phyloP scores from a whole-genome alignment of 768 basidiomycete species.

The Phylloporus arenicola region DNA sequence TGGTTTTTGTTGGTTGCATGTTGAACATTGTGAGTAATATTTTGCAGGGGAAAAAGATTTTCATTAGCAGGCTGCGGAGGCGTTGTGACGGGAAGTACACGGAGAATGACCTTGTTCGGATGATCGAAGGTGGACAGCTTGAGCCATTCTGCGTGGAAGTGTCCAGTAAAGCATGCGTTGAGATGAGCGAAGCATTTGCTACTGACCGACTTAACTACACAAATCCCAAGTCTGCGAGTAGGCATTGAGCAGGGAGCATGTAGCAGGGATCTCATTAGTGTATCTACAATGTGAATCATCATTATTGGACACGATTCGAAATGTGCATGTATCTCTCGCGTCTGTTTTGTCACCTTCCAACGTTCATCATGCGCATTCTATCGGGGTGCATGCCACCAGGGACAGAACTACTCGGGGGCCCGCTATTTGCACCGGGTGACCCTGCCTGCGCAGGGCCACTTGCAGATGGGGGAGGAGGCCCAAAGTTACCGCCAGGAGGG shows the following conservation, averaged over 20 bases:
- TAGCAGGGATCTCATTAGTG: background rate
- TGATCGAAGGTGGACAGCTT: slow-evolving; percentile 39
- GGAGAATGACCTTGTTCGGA: slow-evolving; percentile 31
- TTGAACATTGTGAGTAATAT: background rate
- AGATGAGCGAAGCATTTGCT: slow-evolving; percentile 23
- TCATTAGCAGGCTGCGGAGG: slow-evolving; percentile 32
- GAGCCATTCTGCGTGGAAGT: slow-evolving; percentile 42
- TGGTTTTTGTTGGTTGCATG: background rate
- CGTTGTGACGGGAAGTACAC: slow-evolving; percentile 31
- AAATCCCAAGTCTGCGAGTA: background rate
- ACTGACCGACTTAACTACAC: slow-evolving; percentile 14
- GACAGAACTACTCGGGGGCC: slow-evolving; percentile 33
- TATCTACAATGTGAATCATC: background rate
- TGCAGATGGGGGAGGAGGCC: slow-evolving; percentile 38
- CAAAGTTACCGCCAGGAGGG: slow-evolving; percentile 29
- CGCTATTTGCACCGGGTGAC: slow-evolving; percentile 32
- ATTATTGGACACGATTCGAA: background rate
- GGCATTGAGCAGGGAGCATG: background rate
- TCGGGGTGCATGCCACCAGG: slow-evolving; percentile 83
- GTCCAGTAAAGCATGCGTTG: slow-evolving; percentile 16
- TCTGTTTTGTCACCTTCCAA: slow-evolving; percentile 14
- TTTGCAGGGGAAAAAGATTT: slow-evolving; percentile 28
- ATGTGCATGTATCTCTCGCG: background rate
- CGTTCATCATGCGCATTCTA: slow-evolving; percentile 72
- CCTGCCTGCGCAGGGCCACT: slow-evolving; percentile 39